Evolutionary conservation across 441 rosid species (phyloP).

Genomic region (Euphorbia schlechtendalii): DNA sequence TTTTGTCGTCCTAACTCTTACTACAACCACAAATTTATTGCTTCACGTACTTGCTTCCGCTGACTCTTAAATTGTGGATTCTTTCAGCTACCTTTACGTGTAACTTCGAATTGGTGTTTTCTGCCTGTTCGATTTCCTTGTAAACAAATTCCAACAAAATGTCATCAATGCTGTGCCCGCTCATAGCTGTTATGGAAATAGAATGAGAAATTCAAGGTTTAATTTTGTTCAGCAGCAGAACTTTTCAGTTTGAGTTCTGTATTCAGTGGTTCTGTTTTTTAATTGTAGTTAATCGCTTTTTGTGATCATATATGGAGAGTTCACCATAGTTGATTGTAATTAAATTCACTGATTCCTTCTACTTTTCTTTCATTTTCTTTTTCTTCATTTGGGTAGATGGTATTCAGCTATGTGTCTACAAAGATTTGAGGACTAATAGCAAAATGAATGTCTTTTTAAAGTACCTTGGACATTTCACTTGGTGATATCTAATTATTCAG

Average conservation of each 20-base stretch:
- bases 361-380: neutral
- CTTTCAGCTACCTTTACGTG: neutral
- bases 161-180: neutral
- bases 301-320: neutral
- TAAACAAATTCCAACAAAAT: neutral
- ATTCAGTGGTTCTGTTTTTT: neutral
- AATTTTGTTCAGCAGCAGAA: neutral
- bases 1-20: neutral
- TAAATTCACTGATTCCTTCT: neutral
- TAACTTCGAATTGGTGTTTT: neutral
- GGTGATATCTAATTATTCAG: neutral
- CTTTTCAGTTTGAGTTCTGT: neutral
- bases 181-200: neutral
- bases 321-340: neutral
- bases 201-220: neutral
- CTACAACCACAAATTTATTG: neutral
- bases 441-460: neutral
- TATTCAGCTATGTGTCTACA: neutral
- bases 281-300: slow-evolving; percentile 1
- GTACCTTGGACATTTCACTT: neutral
- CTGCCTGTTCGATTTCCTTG: neutral
- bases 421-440: neutral
- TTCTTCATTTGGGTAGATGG: neutral
- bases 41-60: neutral
- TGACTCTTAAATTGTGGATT: neutral